Conservation (phyloP, 139 green algal species). For the Deuterostichococcus epilithicus region DNA sequence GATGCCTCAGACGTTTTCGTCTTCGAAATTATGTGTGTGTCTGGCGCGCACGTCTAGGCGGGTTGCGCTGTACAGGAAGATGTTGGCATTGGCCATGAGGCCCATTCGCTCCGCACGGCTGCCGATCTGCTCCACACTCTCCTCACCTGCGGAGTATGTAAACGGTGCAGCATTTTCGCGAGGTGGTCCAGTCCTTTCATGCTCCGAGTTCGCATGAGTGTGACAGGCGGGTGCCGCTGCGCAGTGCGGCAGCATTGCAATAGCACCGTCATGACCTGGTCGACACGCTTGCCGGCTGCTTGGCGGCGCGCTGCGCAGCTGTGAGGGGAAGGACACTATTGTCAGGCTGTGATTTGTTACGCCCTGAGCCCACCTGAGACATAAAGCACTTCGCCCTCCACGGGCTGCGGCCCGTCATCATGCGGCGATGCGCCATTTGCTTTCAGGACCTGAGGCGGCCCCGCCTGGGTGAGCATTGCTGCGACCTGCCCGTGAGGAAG, state of each 20-base stretch:
- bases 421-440: background rate
- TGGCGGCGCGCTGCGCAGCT: no score
- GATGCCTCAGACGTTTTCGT: no score
- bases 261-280: no score
- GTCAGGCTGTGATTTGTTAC: no score
- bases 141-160: background rate
- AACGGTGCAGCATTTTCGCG: no score
- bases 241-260: no score
- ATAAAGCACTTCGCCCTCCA: conserved; percentile 66
- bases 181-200: no score
- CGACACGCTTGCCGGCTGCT: no score
- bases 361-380: conserved; percentile 71
- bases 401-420: background rate
- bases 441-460: background rate
- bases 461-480: background rate
- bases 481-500: background rate
- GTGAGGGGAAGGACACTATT: no score
- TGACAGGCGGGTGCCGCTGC: no score
- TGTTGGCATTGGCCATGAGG: conserved; percentile 21
- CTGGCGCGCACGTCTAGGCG: conserved; percentile 23
- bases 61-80: conserved; percentile 46
- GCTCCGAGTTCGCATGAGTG: no score
- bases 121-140: conserved; percentile 51
- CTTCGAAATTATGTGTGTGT: no score
- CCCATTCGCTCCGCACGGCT: conserved; percentile 67